Evolutionary conservation across 768 basidiomycete genomes (phyloP), one percentile per base, ranked within the genome.

Genomic region (Chalciporus pseudorubinellus): DNA sequence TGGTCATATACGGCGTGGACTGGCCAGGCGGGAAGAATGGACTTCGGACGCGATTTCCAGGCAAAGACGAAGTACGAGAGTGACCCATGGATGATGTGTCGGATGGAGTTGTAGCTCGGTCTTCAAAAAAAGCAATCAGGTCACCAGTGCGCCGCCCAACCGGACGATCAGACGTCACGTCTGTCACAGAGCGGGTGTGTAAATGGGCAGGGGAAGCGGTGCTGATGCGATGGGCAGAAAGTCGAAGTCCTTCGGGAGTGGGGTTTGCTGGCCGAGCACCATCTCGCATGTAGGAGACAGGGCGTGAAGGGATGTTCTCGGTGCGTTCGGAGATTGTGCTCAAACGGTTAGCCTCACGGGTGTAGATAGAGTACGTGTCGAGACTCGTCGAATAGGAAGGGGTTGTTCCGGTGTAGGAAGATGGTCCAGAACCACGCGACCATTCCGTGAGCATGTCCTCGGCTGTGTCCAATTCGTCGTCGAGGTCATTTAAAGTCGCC

Each of bases 291-390:
- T 70, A 63, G 4, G 79, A 80, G 6, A 66, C 60, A 0, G 87
- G 87, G 24, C 87, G 81, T 1, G 86, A 78, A 0, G 71, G 69
- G 2, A 74, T 72, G 28, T 86, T 82, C 68, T 92, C 90, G 1
- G 87, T 89, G 41, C 77, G 79, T 64, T 92, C 90, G 3, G 88
- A 81, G 52, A 92, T 92, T 3, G 80, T 85, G 62, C 89, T 92
- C 18, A 92, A 74, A 29, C 75, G 65, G 21, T 74, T 69, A 10
- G 81, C 79, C 40, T 73, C 74, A 13, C 76, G 71, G 41, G 73
- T 70, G 20, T 69, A 57, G 41, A 72, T 60, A 33, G 65, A 59
- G 44, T 69, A 74, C 1, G 77, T 69, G 56, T 70, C 68, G 48
- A 79, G 58, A 42, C 73, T 66, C 57, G 70, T 52, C 36, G 73